Conservation (phyloP, 768 basidiomycete species). For the Strobilomyces dryophilus region DNA sequence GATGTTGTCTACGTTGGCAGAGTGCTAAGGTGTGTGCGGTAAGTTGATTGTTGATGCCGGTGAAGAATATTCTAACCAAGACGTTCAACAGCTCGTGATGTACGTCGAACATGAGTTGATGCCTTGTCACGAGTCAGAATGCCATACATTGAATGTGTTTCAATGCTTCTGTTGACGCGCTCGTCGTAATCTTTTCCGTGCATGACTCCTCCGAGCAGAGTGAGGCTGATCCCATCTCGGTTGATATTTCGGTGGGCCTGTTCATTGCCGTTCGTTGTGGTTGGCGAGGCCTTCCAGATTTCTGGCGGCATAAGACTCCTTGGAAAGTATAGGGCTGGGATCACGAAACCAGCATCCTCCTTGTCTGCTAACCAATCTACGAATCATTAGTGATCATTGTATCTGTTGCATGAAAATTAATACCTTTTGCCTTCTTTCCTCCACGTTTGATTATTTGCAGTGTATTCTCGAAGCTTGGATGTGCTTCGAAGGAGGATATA, state of each 20-base stretch:
- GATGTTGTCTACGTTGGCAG: neutral
- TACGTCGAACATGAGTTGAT: neutral
- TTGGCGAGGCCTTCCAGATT: constrained; percentile 3
- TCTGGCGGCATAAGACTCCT: neutral
- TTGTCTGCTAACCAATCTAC: constrained; percentile 11
- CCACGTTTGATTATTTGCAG: neutral
- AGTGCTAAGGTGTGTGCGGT: too few species aligned
- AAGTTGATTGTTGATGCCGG: too few species aligned
- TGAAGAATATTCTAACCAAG: neutral
- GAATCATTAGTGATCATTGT: neutral
- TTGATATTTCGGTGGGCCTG: constrained; percentile 8
- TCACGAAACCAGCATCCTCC: neutral
- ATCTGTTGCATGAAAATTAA: neutral
- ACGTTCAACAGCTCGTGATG: neutral
- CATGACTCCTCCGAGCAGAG: constrained; percentile 7
- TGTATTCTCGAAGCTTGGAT: neutral
- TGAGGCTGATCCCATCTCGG: constrained; percentile 3
- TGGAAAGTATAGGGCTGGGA: constrained; percentile 5
- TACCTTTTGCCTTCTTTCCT: constrained; percentile 4
- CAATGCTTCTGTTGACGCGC: neutral
- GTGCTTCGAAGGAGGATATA: constrained; percentile 4
- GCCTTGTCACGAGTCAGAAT: neutral
- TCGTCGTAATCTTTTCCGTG: constrained; percentile 3
- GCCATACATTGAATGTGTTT: neutral
- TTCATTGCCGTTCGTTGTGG: constrained; percentile 11